Evolutionary conservation across 2,329 filamentous ascomycete genomes (phyloP), one percentile per base, ranked within the genome.

Genomic region (Thermochaetoides dissita): DNA sequence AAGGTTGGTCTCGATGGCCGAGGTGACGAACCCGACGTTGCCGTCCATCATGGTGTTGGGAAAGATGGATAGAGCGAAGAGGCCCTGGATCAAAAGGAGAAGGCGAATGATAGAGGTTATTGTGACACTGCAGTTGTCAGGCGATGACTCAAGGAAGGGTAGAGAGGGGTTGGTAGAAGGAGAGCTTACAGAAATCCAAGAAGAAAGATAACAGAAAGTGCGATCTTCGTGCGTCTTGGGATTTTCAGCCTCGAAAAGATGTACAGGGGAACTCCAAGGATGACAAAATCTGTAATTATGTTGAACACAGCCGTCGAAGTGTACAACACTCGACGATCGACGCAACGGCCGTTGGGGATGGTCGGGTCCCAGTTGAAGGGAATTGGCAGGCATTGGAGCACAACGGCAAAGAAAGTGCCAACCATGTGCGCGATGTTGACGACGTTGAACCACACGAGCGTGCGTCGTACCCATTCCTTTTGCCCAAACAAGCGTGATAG

Each of bases 311-410:
- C 61, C 3, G 54, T 58, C 40, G 58, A 57, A 17, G 59, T 52
- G 44, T 54, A 59, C 3, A 58, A 47, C 6, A 51, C 28, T 10
- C 52, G 48, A 37, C 54, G 52, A 38, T 56, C 43, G 30, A 58
- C 48, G 55, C 65, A 69, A 29, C 54, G 57, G 29, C 64, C 60
- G 3, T 53, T 53, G 17, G 57, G 59, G 41, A 66, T 53, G 37
- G 65, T 56, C 7, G 58, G 54, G 46, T 68, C 42, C 68, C 68
- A 72, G 51, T 63, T 63, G 47, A 59, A 66, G 8, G 53, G 43
- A 7, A 69, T 53, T 0, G 66, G 66, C 6, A 53, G 47, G 51
- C 66, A 68, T 39, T 64, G 59, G 10, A 63, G 56, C 7, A 64
- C 46, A 3, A 56, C 57, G 9, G 57, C 57, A 10, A 61, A 42